Percentiles rank a stretch among this genome's conserved stretches.
These are phyloP conservation scores for Tricholoma matsutake DNA, from an alignment of 768 basidiomycete species.

Conservation along the genomic window DNA sequence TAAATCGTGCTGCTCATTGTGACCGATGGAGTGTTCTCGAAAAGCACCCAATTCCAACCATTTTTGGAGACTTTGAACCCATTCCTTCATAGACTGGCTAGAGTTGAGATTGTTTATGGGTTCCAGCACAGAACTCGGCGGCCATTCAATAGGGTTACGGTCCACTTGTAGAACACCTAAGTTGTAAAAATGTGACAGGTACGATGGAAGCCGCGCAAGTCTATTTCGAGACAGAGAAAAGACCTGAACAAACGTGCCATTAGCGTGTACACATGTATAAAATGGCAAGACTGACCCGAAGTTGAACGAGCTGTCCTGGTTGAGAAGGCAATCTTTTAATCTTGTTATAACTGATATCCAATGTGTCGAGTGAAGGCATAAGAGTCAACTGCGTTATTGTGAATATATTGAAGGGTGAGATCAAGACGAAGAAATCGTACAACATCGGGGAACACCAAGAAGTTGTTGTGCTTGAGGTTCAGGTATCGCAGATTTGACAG, in stretches of 20 bases:
- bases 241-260: conserved; percentile 47
- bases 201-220: conserved; percentile 73
- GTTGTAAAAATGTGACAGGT: conserved; percentile 67
- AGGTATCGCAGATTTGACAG: conserved; percentile 78
- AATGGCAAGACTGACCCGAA: conserved; percentile 52
- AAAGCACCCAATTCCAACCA: conserved; percentile 67
- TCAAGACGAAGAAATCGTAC: conserved; percentile 45
- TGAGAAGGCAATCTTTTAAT: conserved; percentile 74
- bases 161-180: conserved; percentile 84
- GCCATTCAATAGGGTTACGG: conserved; percentile 94
- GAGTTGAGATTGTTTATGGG: conserved; percentile 38
- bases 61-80: conserved; percentile 66
- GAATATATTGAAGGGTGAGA: conserved; percentile 5
- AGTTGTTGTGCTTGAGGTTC: conserved; percentile 81
- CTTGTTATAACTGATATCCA: conserved; percentile 93
- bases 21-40: conserved; percentile 35
- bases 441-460: conserved; percentile 81
- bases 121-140: conserved; percentile 59
- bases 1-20: conserved; percentile 42
- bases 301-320: conserved; percentile 73
- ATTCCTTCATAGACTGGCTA: conserved; percentile 57
- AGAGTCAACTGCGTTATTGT: conserved; percentile 61
- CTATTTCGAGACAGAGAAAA: conserved; percentile 87
- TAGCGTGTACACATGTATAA: not conserved
- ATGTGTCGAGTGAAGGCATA: conserved; percentile 85